These are phyloP conservation scores for Rubroshorea leprosula DNA, from an alignment of 345 rosid species.

Conservation along the genomic window DNA sequence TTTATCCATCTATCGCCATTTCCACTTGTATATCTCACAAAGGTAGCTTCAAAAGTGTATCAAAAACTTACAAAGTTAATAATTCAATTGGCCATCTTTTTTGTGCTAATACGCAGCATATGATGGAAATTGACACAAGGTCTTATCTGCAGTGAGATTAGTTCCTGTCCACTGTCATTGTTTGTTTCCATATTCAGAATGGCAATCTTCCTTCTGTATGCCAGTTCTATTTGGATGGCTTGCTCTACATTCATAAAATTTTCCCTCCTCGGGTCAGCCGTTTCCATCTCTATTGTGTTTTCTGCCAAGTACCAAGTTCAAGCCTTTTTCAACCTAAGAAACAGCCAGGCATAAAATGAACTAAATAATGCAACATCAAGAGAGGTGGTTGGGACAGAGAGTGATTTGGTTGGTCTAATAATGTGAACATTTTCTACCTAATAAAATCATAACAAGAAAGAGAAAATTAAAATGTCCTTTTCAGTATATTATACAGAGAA, in stretches of 20 bases:
- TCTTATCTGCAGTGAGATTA: slow-evolving; percentile 13
- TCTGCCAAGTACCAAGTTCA: not conserved
- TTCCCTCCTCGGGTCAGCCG: slow-evolving; percentile 5
- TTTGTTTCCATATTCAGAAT: not conserved
- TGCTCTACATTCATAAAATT: slow-evolving; percentile 6
- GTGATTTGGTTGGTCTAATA: too few relatives aligned
- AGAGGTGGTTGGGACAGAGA: too few relatives aligned
- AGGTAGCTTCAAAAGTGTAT: not conserved
- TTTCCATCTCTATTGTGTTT: not conserved
- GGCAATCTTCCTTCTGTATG: slow-evolving; percentile 17
- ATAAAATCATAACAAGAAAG: too few relatives aligned
- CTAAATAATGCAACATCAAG: too few relatives aligned
- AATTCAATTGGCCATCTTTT: not conserved
- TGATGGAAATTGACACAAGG: not conserved
- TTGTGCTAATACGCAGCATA: not conserved
- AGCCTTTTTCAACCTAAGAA: too few relatives aligned
- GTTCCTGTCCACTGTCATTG: slow-evolving; percentile 1
- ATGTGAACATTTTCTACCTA: too few relatives aligned
- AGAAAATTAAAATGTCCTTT: too few relatives aligned
- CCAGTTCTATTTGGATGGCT: slow-evolving; percentile 24
- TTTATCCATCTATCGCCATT: too few relatives aligned
- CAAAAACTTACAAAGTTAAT: not conserved
- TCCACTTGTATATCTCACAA: not conserved
- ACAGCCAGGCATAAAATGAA: too few relatives aligned
- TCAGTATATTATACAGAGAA: too few relatives aligned